These are phyloP conservation scores for Candida orba DNA, from an alignment of 805 yeast species.

Conservation along the genomic window DNA sequence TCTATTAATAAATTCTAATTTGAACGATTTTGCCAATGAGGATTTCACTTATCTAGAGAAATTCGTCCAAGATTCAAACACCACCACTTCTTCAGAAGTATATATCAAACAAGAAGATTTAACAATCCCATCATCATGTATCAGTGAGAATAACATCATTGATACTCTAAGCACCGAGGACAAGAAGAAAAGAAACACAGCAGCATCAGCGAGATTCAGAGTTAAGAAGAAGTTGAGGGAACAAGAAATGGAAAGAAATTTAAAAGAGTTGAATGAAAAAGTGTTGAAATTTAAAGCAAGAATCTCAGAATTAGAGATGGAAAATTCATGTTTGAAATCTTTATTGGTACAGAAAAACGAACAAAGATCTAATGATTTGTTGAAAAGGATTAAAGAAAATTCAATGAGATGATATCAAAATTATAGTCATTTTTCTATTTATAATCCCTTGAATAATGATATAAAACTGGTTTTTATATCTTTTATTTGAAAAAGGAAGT, in stretches of 20 bases:
- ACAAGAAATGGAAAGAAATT: conserved; percentile 47
- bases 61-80: conserved; percentile 1
- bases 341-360: conserved; percentile 47
- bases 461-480: not conserved
- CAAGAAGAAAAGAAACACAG: conserved; percentile 52
- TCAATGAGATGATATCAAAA: conserved; percentile 3
- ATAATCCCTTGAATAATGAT: no score
- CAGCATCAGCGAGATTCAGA: conserved; percentile 60
- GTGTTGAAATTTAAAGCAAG: conserved; percentile 39
- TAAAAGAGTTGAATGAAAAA: conserved; percentile 35
- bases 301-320: conserved; percentile 52
- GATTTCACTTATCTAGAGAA: conserved; percentile 1
- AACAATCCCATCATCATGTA: not conserved
- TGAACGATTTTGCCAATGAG: not conserved
- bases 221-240: conserved; percentile 55
- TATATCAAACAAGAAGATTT: not conserved
- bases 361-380: conserved; percentile 30
- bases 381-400: conserved; percentile 30
- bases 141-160: not conserved
- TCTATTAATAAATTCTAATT: not conserved
- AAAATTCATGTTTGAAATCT: conserved; percentile 49
- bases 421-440: no score
- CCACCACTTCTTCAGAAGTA: not conserved
- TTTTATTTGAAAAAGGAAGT: no score
- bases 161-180: conserved; percentile 12